Percentiles rank a stretch among this genome's conserved stretches.
Conservation (phyloP, 257 asterid species). For the Solanum peruvianum region DNA sequence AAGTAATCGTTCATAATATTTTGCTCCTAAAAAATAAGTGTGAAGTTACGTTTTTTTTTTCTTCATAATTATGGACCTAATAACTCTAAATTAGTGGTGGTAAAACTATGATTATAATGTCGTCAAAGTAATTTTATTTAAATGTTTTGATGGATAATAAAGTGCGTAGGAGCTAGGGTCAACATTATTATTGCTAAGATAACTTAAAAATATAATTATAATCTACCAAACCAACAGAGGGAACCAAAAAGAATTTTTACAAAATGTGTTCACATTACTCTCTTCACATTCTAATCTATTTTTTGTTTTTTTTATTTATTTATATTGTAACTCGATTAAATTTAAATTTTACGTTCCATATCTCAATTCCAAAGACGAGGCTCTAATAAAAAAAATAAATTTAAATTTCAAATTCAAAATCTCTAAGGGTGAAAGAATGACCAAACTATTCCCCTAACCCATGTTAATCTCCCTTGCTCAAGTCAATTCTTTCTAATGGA, state of each 20-base stretch:
- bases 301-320: fast-evolving
- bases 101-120: background rate
- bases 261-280: background rate
- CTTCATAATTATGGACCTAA: background rate
- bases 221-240: background rate
- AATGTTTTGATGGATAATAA: background rate
- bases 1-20: background rate
- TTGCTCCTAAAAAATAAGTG: background rate
- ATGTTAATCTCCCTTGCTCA: background rate
- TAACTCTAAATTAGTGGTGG: background rate
- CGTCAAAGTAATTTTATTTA: background rate
- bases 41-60: background rate
- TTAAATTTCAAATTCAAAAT: no score
- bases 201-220: background rate
- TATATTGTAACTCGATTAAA: no score
- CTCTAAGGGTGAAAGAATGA: no score
- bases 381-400: no score
- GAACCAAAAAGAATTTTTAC: background rate
- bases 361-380: no score
- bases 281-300: no score
- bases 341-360: no score
- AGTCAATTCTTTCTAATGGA: background rate
- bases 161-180: background rate
- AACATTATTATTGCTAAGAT: background rate
- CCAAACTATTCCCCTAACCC: no score